Evolutionary conservation across 257 asterid species (phyloP).

Genomic region (Euphrasia confusa): DNA sequence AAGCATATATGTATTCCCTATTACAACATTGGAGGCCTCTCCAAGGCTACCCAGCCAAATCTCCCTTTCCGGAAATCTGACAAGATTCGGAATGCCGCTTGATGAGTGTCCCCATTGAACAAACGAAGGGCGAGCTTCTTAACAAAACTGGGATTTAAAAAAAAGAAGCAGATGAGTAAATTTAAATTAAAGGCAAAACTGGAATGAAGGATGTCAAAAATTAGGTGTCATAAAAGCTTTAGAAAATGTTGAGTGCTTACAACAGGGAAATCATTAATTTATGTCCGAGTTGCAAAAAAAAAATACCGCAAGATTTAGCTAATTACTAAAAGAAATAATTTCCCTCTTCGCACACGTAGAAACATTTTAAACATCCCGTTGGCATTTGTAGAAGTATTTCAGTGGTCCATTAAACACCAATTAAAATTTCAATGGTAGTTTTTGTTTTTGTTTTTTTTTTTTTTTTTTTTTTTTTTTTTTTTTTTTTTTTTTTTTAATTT

Average conservation of each 20-base stretch:
- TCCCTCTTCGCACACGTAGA: too few relatives aligned
- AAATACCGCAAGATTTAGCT: neutral
- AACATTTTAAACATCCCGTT: too few relatives aligned
- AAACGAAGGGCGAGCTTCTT: slow-evolving; percentile 66
- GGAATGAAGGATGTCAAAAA: neutral
- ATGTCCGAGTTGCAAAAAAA: neutral
- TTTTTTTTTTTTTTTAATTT: too few relatives aligned
- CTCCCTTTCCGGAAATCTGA: slow-evolving; percentile 88
- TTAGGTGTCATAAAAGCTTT: neutral
- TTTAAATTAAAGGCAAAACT: neutral
- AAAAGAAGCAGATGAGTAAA: neutral
- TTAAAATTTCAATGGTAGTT: too few relatives aligned
- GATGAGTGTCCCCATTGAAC: slow-evolving; percentile 82
- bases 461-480: too few relatives aligned
- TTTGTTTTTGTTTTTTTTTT: too few relatives aligned
- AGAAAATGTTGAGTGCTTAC: too few relatives aligned
- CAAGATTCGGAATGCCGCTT: slow-evolving; percentile 81
- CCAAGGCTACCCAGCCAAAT: slow-evolving; percentile 78
- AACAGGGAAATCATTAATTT: neutral
- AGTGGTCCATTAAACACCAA: too few relatives aligned
- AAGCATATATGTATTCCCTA: neutral
- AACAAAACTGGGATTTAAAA: slow-evolving; percentile 54
- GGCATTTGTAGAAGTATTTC: too few relatives aligned
- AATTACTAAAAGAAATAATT: neutral
- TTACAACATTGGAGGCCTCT: slow-evolving; percentile 65